A percentile compares a stretch with the other conserved stretches of the same genome.
Conservation (phyloP, 352 stramenopile genomes). For the Globisporangium nodosum region DNA sequence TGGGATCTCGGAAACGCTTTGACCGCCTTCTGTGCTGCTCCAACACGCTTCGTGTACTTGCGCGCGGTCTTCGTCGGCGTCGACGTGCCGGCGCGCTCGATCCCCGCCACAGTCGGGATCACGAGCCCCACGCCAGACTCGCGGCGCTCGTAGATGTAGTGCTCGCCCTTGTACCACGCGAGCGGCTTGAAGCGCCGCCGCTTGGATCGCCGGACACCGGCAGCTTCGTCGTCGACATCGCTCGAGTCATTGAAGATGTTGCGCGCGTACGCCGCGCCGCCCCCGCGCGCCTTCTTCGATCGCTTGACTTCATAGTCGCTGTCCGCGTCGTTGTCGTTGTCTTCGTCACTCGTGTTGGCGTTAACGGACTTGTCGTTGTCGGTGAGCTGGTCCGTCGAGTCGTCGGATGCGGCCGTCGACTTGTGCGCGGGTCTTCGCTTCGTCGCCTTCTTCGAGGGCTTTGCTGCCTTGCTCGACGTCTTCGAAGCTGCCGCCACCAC, state of each 20-base stretch:
- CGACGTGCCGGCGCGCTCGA: constrained; percentile 56
- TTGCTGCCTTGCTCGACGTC: neutral
- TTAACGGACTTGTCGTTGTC: constrained; percentile 64
- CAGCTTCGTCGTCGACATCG: constrained; percentile 27
- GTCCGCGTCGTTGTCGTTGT: constrained; percentile 36
- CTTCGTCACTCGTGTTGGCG: constrained; percentile 30
- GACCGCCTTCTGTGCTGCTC: constrained; percentile 21
- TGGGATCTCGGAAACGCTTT: constrained; percentile 37
- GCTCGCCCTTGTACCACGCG: constrained; percentile 86
- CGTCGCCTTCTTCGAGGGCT: neutral
- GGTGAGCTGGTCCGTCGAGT: constrained; percentile 43
- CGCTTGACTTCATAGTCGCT: constrained; percentile 33
- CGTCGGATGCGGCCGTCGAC: constrained; percentile 29
- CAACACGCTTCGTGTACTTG: constrained; percentile 18
- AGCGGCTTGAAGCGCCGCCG: constrained; percentile 76
- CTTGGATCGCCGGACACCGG: constrained; percentile 66
- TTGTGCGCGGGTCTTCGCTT: constrained; percentile 20
- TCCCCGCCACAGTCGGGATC: constrained; percentile 68
- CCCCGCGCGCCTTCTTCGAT: constrained; percentile 12
- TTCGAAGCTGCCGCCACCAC: constrained; percentile 12
- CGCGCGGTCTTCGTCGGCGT: constrained; percentile 47
- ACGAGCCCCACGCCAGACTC: constrained; percentile 77
- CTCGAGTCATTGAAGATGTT: constrained; percentile 47
- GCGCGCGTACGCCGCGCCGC: constrained; percentile 30
- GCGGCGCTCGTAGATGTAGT: constrained; percentile 80